Evolutionary conservation across 2,329 filamentous ascomycete species (phyloP).

Genomic region (Pleomassaria siparia): DNA sequence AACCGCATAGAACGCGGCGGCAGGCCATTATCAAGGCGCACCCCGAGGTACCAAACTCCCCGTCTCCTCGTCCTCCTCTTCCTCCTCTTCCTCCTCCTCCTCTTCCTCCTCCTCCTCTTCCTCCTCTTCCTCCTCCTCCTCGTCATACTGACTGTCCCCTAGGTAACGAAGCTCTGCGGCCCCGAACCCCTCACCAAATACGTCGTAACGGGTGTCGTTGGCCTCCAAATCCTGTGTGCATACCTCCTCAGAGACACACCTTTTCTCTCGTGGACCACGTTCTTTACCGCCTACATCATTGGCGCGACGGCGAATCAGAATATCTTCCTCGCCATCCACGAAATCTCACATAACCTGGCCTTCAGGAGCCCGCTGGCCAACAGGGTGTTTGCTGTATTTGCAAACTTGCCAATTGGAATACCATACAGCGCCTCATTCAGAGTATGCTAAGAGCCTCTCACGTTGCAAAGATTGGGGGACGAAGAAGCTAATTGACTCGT

Average conservation of each 20-base stretch:
- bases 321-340: slow-evolving; percentile 96
- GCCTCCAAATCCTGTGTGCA: slow-evolving; percentile 76
- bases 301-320: slow-evolving; percentile 98
- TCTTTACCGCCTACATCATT: slow-evolving; percentile 84
- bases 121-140: background rate
- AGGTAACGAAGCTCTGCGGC: slow-evolving; percentile 97
- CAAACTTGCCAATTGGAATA: slow-evolving; percentile 92
- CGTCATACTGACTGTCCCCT: background rate
- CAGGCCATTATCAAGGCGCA: slow-evolving; percentile 97
- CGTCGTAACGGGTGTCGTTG: slow-evolving; percentile 80
- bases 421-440: slow-evolving; percentile 96
- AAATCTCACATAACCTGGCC: slow-evolving; percentile 96
- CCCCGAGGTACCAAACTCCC: slow-evolving; percentile 88
- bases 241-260: slow-evolving; percentile 74
- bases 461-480: background rate
- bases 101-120: background rate
- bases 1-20: slow-evolving; percentile 87
- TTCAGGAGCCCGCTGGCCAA: slow-evolving; percentile 82
- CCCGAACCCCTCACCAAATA: slow-evolving; percentile 96
- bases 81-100: background rate
- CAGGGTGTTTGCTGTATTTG: slow-evolving; percentile 84
- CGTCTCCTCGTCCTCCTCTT: too few species aligned
- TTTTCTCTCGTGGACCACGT: slow-evolving; percentile 81
- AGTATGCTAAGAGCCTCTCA: slow-evolving; percentile 49
- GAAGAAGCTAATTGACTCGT: slow-evolving; percentile 20